Conservation (phyloP, 2,329 filamentous ascomycete species). For the Neurospora sp. region DNA sequence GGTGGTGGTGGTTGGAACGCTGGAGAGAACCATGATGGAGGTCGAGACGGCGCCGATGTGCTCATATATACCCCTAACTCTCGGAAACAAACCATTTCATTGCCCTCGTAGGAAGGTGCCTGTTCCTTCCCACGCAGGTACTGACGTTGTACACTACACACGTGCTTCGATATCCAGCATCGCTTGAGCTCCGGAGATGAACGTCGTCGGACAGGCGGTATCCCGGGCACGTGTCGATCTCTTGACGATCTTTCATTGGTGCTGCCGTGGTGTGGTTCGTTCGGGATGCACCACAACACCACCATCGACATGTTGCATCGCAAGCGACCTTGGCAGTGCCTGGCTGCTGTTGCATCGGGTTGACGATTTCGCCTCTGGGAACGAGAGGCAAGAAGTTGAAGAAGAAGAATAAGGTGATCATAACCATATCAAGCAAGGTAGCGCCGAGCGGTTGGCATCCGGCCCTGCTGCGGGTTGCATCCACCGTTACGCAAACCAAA, state of each 20-base stretch:
- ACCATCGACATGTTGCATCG: background rate
- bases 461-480: conserved; percentile 2
- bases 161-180: background rate
- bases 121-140: background rate
- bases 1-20: background rate
- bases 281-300: background rate
- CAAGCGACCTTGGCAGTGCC: background rate
- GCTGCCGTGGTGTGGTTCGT: background rate
- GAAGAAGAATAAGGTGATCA: background rate
- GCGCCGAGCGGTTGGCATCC: background rate
- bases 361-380: background rate
- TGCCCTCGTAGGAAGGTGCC: background rate
- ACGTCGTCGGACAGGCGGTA: background rate
- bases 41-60: background rate
- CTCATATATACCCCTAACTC: conserved; percentile 1
- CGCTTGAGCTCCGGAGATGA: background rate
- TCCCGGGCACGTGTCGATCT: background rate
- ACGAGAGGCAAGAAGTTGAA: background rate
- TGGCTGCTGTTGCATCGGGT: background rate
- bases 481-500: background rate
- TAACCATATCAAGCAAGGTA: background rate
- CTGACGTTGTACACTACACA: background rate
- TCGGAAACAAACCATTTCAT: background rate
- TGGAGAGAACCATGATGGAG: background rate
- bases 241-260: background rate